Percentiles rank a stretch among this genome's conserved stretches.
Evolutionary conservation across 2,329 filamentous ascomycete genomes (phyloP).

Genomic region (Beauveria sp.): DNA sequence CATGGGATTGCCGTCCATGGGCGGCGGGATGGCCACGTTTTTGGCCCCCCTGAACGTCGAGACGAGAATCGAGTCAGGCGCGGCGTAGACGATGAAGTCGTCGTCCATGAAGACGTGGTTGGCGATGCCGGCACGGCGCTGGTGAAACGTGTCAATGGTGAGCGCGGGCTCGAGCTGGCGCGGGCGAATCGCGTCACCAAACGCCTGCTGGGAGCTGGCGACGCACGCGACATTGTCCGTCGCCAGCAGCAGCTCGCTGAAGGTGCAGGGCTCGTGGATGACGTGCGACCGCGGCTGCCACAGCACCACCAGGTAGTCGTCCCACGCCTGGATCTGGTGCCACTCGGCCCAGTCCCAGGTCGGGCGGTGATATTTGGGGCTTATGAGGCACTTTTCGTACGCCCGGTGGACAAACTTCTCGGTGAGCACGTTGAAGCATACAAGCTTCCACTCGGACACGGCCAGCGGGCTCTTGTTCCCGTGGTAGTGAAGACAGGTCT

Average conservation of each 20-base stretch:
- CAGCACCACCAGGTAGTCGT: conserved; percentile 12
- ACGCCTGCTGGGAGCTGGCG: not conserved
- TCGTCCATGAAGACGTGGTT: conserved; percentile 11
- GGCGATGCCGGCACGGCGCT: not conserved
- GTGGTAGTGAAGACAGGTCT: conserved; percentile 4
- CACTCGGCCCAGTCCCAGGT: conserved; percentile 12
- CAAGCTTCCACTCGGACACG: not conserved
- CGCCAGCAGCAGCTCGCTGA: conserved; percentile 4
- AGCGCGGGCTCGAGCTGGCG: conserved; percentile 1
- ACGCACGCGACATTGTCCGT: conserved; percentile 6
- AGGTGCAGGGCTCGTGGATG: conserved; percentile 11
- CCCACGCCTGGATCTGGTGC: conserved; percentile 10
- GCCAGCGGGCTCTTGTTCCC: not conserved
- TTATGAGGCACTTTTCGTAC: conserved; percentile 6
- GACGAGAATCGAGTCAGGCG: conserved; percentile 2
- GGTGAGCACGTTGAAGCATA: conserved; percentile 12
- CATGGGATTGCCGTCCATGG: not conserved
- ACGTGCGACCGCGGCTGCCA: conserved; percentile 11
- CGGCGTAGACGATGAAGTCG: conserved; percentile 5
- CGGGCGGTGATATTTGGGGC: conserved; percentile 7
- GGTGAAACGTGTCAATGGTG: conserved; percentile 8
- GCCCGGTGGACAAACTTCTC: not conserved
- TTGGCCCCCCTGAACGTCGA: not conserved
- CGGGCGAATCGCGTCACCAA: not conserved
- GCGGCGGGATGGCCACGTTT: not conserved